Percentiles rank a stretch among this genome's conserved stretches.
phyloP scores from a whole-genome alignment of 306 rosid genomes.

The Castanea sativa region DNA sequence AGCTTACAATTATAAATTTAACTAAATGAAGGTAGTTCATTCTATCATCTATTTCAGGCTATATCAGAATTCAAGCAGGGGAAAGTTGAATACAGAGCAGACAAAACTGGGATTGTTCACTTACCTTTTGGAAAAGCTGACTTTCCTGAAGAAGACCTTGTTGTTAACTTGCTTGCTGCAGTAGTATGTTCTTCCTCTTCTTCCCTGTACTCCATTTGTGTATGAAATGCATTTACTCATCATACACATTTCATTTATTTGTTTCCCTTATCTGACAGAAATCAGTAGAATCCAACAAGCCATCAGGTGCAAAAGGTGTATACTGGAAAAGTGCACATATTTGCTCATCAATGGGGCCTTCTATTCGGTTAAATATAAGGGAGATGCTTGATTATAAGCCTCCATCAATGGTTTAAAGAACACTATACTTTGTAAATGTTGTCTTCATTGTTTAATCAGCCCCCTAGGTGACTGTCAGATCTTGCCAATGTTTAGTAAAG shows the following conservation, averaged over 20 bases:
- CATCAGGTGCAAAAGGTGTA: conserved; percentile 91
- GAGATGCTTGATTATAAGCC: conserved; percentile 87
- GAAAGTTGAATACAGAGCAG: conserved; percentile 95
- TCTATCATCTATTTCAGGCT: conserved; percentile 50
- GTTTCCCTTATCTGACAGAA: conserved; percentile 46
- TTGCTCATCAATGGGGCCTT: conserved; percentile 99
- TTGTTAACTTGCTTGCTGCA: conserved; percentile 74
- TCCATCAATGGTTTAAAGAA: conserved; percentile 49
- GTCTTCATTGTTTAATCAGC: conserved; percentile 36
- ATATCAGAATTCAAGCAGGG: conserved; percentile 97
- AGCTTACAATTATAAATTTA: background rate
- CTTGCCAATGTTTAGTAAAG: conserved; percentile 35
- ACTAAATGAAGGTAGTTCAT: background rate
- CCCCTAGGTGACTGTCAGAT: conserved; percentile 35
- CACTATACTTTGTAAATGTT: conserved; percentile 48
- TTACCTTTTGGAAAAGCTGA: conserved; percentile 86
- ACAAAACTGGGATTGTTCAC: conserved; percentile 97
- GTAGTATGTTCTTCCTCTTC: conserved; percentile 50
- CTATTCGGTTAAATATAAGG: conserved; percentile 72
- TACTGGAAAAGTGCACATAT: conserved; percentile 94
- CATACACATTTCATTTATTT: background rate
- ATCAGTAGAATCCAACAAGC: conserved; percentile 90
- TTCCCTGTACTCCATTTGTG: conserved; percentile 2
- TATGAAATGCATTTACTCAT: conserved; percentile 1
- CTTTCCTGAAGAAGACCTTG: conserved; percentile 87